phyloP scores from a whole-genome alignment of 805 yeast species.

The Candida dajiaensis region DNA sequence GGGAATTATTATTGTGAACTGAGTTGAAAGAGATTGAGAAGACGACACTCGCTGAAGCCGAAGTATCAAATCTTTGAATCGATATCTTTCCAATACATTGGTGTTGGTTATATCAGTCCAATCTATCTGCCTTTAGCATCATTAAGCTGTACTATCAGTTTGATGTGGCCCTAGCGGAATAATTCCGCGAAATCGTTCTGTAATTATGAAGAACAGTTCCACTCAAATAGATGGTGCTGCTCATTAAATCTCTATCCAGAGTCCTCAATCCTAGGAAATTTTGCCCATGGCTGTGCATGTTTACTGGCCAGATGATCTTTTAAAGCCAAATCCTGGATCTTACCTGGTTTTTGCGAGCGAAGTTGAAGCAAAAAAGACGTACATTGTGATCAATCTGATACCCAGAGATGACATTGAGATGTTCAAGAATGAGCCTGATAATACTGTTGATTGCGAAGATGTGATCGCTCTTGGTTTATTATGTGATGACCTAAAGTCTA shows the following conservation, averaged over 20 bases:
- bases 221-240: not conserved
- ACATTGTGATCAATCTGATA: not conserved
- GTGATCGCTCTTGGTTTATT: not conserved
- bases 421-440: not conserved
- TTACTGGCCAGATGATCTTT: conserved; percentile 29
- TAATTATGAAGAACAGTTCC: not conserved
- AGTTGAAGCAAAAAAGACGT: not conserved
- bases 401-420: not conserved
- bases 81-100: no score
- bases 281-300: conserved; percentile 16
- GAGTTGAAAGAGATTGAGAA: no score
- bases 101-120: no score
- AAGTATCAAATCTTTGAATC: no score
- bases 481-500: not conserved
- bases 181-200: not conserved
- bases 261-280: no score
- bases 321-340: conserved; percentile 1
- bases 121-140: no score
- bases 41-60: no score
- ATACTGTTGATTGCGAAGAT: not conserved
- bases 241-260: not conserved
- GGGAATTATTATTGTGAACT: no score
- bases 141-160: no score
- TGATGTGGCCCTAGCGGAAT: no score
- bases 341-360: not conserved